Percentiles rank a stretch among this genome's conserved stretches.
These are phyloP conservation scores for Phylloporus rhodoxanthus DNA, from an alignment of 768 basidiomycete genomes.

Conservation along the genomic window DNA sequence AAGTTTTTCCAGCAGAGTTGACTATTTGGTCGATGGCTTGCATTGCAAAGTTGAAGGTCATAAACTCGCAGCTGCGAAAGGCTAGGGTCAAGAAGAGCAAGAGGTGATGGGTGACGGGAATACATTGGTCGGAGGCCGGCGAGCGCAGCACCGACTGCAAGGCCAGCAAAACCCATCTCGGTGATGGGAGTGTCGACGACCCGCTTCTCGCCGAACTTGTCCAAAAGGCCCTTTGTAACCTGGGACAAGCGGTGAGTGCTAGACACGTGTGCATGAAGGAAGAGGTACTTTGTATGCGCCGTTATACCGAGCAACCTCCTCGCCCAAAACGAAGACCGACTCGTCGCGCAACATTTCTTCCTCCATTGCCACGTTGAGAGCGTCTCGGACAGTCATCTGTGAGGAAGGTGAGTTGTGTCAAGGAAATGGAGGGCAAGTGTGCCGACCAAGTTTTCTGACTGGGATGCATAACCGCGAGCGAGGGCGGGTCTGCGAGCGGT, in stretches of 20 bases:
- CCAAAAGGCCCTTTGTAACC: constrained; percentile 97
- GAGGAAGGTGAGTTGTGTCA: constrained; percentile 11
- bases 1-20: constrained; percentile 99
- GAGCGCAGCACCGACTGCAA: constrained; percentile 91
- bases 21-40: constrained; percentile 99
- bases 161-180: constrained; percentile 97
- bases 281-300: constrained; percentile 83
- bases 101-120: constrained; percentile 18
- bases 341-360: constrained; percentile 98
- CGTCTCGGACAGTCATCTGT: constrained; percentile 97
- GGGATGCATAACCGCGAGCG: constrained; percentile 61
- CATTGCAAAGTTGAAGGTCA: constrained; percentile 99
- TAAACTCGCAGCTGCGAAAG: constrained; percentile 85
- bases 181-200: constrained; percentile 97
- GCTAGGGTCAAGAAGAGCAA: constrained; percentile 6
- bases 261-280: not conserved
- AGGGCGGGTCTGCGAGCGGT: constrained; percentile 39
- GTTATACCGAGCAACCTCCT: constrained; percentile 98
- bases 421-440: constrained; percentile 13
- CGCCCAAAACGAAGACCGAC: constrained; percentile 90
- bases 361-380: constrained; percentile 96
- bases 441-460: constrained; percentile 46
- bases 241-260: constrained; percentile 28
- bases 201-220: constrained; percentile 98
- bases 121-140: constrained; percentile 92